Evolutionary conservation across 306 rosid genomes (phyloP).

Genomic region (Cicer pinnatifidum): DNA sequence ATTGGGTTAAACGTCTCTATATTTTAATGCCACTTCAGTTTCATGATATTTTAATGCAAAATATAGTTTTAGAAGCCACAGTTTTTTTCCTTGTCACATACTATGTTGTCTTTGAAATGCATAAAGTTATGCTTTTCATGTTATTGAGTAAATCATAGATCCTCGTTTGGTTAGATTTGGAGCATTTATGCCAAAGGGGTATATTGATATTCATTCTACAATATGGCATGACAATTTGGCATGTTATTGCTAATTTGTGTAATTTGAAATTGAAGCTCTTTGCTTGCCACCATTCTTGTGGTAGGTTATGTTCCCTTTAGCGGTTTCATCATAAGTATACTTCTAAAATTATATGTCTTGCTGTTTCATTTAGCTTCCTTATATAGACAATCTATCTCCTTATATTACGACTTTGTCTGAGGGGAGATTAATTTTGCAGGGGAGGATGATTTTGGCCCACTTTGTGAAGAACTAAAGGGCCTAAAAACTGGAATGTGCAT

Average conservation of each 20-base stretch:
- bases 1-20: conserved; percentile 13
- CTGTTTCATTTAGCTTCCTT: conserved; percentile 16
- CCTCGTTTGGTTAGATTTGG: conserved; percentile 15
- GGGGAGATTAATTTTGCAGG: conserved; percentile 67
- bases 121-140: conserved; percentile 8
- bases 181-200: too few relatives aligned
- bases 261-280: conserved; percentile 15
- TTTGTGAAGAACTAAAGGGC: conserved; percentile 99
- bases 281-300: neutral
- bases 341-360: conserved; percentile 18
- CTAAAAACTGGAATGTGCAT: conserved; percentile 99
- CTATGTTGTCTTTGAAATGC: neutral
- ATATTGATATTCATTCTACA: neutral
- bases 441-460: conserved; percentile 94
- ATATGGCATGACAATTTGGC: neutral
- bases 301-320: neutral
- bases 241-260: neutral
- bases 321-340: neutral
- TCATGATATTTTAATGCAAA: conserved; percentile 3
- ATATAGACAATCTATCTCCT: conserved; percentile 23
- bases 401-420: conserved; percentile 35
- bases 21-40: conserved; percentile 6
- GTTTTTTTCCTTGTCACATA: conserved; percentile 15
- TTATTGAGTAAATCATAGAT: conserved; percentile 12
- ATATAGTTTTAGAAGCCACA: conserved; percentile 33